Conservation (phyloP, 257 asterid genomes). For the Handroanthus guayacan region DNA sequence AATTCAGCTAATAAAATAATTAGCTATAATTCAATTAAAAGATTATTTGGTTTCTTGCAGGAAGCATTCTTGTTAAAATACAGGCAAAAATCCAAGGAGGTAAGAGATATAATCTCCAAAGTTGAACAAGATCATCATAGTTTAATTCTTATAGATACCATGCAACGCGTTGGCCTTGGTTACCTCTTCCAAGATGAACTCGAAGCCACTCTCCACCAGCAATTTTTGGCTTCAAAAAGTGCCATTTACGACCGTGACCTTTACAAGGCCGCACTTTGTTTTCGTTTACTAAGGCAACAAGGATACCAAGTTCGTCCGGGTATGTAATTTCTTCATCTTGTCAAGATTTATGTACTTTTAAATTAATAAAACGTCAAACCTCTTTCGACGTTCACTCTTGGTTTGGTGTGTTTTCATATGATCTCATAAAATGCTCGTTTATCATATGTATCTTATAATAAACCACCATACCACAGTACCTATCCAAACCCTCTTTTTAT, state of each 20-base stretch:
- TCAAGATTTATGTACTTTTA: not conserved
- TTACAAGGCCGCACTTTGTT: slow-evolving; percentile 15
- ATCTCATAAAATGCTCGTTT: too few relatives aligned
- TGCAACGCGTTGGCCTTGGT: slow-evolving; percentile 28
- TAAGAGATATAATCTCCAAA: slow-evolving; percentile 7
- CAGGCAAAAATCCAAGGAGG: slow-evolving; percentile 1
- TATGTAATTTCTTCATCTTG: not conserved
- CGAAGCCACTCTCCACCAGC: slow-evolving; percentile 28
- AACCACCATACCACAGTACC: too few relatives aligned
- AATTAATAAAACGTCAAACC: too few relatives aligned
- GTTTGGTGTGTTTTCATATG: too few relatives aligned
- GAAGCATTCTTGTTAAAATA: not conserved
- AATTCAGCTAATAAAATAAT: too few relatives aligned
- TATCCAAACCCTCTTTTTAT: too few relatives aligned
- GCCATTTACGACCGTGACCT: not conserved
- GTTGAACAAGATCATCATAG: slow-evolving; percentile 2
- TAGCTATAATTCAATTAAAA: too few relatives aligned
- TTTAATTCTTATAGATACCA: slow-evolving; percentile 8
- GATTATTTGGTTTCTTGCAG: not conserved
- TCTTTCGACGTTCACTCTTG: too few relatives aligned
- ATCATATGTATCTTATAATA: too few relatives aligned
- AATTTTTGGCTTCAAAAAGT: not conserved
- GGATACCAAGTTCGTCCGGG: slow-evolving; percentile 29
- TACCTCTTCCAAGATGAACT: slow-evolving; percentile 30
- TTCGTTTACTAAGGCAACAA: slow-evolving; percentile 34